These are phyloP conservation scores for Melampsora larici-populina DNA, from an alignment of 1,284 basidiomycete species.

Conservation along the genomic window DNA sequence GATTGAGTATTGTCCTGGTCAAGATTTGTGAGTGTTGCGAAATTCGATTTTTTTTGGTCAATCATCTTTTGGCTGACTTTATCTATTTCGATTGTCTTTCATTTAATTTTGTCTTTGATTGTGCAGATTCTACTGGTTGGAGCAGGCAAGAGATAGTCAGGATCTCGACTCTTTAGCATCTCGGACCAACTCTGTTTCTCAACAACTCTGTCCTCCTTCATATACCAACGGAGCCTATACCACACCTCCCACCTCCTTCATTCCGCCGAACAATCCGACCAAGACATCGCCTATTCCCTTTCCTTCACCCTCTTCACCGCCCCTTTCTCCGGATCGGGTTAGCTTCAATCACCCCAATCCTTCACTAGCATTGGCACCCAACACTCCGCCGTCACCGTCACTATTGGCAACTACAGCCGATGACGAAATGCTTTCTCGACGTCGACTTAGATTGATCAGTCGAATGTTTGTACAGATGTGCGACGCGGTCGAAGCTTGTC, in stretches of 20 bases:
- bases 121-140: slow-evolving; percentile 86
- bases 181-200: slow-evolving; percentile 43
- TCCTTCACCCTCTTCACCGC: neutral
- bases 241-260: slow-evolving; percentile 45
- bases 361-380: slow-evolving; percentile 51
- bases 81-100: neutral
- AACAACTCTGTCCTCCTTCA: slow-evolving; percentile 24
- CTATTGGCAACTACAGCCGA: slow-evolving; percentile 74
- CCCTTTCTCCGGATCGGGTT: slow-evolving; percentile 21
- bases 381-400: slow-evolving; percentile 87
- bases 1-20: slow-evolving; percentile 90
- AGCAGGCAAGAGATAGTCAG: slow-evolving; percentile 57
- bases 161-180: slow-evolving; percentile 46
- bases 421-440: slow-evolving; percentile 74
- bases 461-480: slow-evolving; percentile 99
- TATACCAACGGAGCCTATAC: slow-evolving; percentile 52
- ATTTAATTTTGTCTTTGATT: neutral
- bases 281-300: slow-evolving; percentile 6
- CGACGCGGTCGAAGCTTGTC: slow-evolving; percentile 92
- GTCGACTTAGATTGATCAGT: slow-evolving; percentile 82
- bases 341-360: slow-evolving; percentile 23
- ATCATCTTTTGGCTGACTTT: neutral
- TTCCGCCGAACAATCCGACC: neutral
- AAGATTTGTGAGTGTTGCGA: slow-evolving; percentile 60
- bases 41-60: neutral